Conservation (phyloP, 192 early-diverging fungal genomes). For the Phlyctochytrium arcticum region DNA sequence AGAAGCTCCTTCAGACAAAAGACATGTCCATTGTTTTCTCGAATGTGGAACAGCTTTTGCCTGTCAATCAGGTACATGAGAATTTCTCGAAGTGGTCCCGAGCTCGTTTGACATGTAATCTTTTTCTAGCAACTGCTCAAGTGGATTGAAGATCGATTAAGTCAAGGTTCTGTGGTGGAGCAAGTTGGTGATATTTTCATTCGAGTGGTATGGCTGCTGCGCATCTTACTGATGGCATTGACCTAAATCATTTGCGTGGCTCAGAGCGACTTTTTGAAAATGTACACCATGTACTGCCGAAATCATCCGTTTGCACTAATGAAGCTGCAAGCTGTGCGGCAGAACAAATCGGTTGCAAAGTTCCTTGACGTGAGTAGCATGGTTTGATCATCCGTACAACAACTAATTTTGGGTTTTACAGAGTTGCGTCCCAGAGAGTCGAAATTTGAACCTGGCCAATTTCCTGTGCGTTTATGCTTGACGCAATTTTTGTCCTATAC, state of each 20-base stretch:
- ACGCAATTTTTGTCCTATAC: background rate
- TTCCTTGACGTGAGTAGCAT: conserved; percentile 42
- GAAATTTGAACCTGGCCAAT: conserved; percentile 39
- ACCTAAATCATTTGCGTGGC: background rate
- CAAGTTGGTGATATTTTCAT: conserved; percentile 51
- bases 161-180: conserved; percentile 33
- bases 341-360: conserved; percentile 37
- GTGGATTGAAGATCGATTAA: conserved; percentile 31
- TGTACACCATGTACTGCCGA: conserved; percentile 63
- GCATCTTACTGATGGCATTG: background rate
- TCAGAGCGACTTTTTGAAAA: conserved; percentile 53
- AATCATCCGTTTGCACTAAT: conserved; percentile 59
- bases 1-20: conserved; percentile 42
- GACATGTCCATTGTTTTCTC: conserved; percentile 51
- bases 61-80: conserved; percentile 35
- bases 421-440: conserved; percentile 27
- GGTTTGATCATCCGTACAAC: background rate
- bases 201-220: conserved; percentile 33
- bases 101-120: background rate
- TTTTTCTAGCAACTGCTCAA: conserved; percentile 28
- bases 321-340: conserved; percentile 46
- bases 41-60: conserved; percentile 46
- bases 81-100: background rate
- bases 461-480: conserved; percentile 30
- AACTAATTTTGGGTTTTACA: conserved; percentile 21